A percentile compares a stretch with the other conserved stretches of the same genome.
Conservation (phyloP, 768 basidiomycete species). For the Leccinum disarticulatum region DNA sequence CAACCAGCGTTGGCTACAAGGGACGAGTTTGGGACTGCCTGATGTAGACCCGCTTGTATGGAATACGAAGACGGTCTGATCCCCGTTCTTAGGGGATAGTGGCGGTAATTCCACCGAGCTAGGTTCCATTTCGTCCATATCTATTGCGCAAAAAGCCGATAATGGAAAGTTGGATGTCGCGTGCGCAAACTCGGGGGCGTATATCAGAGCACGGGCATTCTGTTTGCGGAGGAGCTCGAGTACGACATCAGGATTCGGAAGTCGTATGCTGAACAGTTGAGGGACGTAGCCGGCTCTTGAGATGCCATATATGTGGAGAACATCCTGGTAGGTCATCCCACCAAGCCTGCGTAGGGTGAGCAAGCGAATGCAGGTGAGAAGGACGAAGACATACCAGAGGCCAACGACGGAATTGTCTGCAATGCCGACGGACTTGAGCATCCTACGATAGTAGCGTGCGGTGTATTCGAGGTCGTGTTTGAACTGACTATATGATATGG, state of each 20-base stretch:
- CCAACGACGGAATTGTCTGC: conserved; percentile 62
- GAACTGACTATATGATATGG: conserved; percentile 67
- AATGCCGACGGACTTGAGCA: conserved; percentile 48
- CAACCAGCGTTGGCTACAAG: conserved; percentile 68
- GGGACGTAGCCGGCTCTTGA: conserved; percentile 77
- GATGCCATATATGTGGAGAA: conserved; percentile 71
- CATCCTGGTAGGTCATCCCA: conserved; percentile 70
- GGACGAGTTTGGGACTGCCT: conserved; percentile 79
- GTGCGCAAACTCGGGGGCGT: conserved; percentile 55
- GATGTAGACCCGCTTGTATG: conserved; percentile 83
- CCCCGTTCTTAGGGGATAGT: conserved; percentile 35
- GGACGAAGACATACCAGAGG: conserved; percentile 55
- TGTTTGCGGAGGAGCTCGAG: conserved; percentile 67
- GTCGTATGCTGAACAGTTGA: conserved; percentile 74
- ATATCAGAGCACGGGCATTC: conserved; percentile 61
- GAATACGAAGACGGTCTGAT: conserved; percentile 64
- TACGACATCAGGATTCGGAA: conserved; percentile 70
- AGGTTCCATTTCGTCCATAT: conserved; percentile 38
- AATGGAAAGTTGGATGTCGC: conserved; percentile 47
- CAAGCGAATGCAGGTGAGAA: conserved; percentile 1
- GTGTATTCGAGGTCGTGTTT: conserved; percentile 60
- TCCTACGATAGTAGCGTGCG: conserved; percentile 61
- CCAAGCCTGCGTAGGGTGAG: conserved; percentile 52
- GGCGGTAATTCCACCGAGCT: conserved; percentile 43
- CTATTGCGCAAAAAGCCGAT: conserved; percentile 46